Conservation (phyloP, 371 early-diverging fungal species). For the Haplosporangium sp. region DNA sequence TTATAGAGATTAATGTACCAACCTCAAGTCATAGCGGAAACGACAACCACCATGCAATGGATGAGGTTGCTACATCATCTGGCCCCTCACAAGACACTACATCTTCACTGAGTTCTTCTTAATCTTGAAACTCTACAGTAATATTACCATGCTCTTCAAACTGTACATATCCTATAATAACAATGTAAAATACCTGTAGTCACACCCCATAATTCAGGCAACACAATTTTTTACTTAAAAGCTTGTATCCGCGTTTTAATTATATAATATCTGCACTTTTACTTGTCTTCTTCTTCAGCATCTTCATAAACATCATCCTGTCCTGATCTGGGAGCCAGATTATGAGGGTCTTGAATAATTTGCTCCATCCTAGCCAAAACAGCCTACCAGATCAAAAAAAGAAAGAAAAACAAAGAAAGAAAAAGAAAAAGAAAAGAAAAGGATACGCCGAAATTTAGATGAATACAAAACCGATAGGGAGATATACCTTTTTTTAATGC, state of each 20-base stretch:
- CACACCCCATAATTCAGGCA: neutral
- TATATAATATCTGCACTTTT: neutral
- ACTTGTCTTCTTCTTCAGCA: conserved; percentile 30
- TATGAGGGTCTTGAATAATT: conserved; percentile 39
- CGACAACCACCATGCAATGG: neutral
- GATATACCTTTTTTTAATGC: conserved; percentile 1
- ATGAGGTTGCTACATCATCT: neutral
- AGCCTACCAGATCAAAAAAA: conserved; percentile 19
- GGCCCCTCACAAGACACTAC: neutral
- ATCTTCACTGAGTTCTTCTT: neutral
- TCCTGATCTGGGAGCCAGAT: conserved; percentile 16
- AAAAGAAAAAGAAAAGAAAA: neutral
- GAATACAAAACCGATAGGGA: neutral
- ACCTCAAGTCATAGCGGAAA: neutral
- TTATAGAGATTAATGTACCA: conserved; percentile 14
- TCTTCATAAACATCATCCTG: conserved; percentile 34
- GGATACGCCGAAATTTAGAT: neutral
- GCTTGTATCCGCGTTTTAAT: neutral
- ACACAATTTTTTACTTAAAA: too few species aligned
- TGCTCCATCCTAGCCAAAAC: conserved; percentile 42
- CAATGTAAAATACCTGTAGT: neutral
- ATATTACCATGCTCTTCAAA: neutral
- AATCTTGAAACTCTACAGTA: neutral
- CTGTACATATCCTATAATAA: neutral
- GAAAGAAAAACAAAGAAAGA: neutral